Base-by-base conservation (phyloP, 371 early-diverging fungal species). In the Blastocladiella emersonii region DNA sequence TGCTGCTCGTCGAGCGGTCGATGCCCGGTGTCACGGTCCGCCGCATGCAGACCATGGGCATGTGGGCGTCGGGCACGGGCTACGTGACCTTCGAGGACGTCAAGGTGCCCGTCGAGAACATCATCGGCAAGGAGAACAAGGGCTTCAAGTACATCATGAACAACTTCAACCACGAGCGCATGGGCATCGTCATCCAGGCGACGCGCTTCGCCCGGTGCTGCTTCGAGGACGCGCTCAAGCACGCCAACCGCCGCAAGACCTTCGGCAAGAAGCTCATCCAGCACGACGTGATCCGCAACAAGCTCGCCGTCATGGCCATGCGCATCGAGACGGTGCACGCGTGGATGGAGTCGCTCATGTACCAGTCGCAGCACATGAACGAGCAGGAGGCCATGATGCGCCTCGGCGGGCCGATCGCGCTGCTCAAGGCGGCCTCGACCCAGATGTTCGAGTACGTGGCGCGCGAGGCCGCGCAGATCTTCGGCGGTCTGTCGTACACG, bases 381-480 rank as follows among this genome's bases (percentile, higher is more conserved):
- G 70, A 74, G 23, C 80, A 85, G n/a, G 63, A 80, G 21, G 85
- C 85, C 63, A 81, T 85, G 72, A 68, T 81, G 48, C 79, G 85
- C 53, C 76, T 93, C 2, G 93, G 90, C 34, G 93, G 92, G 0
- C 90, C 90, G 23, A 88, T 90, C 76, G 91, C 92, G 8, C 67
- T 93, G 60, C 77, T 88, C 64, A 93, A 93, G 75, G 90, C 88
- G 12, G 90, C 91, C 71, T 66, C 83, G 12, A 89, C 93, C 0
- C 90, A 85, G 66, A 89, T 88, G 6, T 85, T 92, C 66, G 91
- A 93, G 69, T 90, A 68, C 71, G 89, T 89, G 67, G 91, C 91
- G 32, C 80, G 91, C 63, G 92, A 93, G 74, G 92, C 93, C 3
- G 80, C 86, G 3, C 93, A 93, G 71, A 90, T 93, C 69, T 91